A percentile compares a stretch with the other conserved stretches of the same genome.
These are phyloP conservation scores for Tulasnella calospora DNA, from an alignment of 768 basidiomycete species.

Conservation along the genomic window DNA sequence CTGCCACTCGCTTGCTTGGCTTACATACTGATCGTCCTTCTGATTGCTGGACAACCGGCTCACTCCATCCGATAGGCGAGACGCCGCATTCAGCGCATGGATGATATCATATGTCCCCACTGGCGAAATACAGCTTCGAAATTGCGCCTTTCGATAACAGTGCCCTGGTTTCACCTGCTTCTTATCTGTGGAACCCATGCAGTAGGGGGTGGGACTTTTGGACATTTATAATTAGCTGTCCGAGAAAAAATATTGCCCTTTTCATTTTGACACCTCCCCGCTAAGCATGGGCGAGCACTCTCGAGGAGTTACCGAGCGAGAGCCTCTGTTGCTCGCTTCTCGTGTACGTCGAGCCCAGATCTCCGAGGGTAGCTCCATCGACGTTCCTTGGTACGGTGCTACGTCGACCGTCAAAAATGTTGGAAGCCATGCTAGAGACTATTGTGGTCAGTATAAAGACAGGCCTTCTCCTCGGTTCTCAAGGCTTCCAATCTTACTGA, in stretches of 20 bases:
- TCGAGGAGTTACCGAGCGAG: not conserved
- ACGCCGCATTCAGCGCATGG: not conserved
- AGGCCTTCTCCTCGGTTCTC: not conserved
- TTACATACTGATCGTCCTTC: not conserved
- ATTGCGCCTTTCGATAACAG: not conserved
- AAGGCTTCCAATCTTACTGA: not conserved
- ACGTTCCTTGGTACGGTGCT: not conserved
- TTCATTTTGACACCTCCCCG: not conserved
- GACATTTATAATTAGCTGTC: not conserved
- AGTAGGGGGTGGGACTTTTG: not conserved
- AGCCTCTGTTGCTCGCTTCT: not conserved
- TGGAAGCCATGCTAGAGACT: conserved; percentile 4
- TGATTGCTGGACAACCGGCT: not conserved
- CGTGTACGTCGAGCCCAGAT: not conserved
- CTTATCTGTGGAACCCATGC: not conserved
- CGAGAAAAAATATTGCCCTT: not conserved
- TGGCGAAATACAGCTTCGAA: not conserved
- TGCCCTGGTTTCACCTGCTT: not conserved
- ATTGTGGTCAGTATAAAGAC: not conserved
- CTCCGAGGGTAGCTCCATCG: not conserved
- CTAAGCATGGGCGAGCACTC: not conserved
- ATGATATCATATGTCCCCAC: not conserved
- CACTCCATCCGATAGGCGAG: not conserved
- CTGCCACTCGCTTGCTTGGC: not conserved
- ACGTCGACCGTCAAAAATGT: not conserved